These are phyloP conservation scores for Neofusicoccum ribis DNA, from an alignment of 2,329 filamentous ascomycete genomes.

Conservation along the genomic window DNA sequence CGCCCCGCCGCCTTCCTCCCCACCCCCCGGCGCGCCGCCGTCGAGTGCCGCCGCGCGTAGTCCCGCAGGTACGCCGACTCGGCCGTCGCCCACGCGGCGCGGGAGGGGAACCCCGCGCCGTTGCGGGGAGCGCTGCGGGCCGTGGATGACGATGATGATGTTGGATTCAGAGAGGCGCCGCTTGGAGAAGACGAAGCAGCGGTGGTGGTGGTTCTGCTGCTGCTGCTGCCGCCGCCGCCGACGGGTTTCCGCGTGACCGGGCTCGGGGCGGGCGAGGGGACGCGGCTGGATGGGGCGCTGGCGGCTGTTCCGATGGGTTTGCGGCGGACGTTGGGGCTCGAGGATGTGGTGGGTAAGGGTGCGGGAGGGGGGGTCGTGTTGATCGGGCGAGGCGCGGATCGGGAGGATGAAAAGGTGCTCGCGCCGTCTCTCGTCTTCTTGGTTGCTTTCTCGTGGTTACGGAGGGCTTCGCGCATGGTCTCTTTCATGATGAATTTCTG, in stretches of 20 bases:
- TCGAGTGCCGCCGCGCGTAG: background rate
- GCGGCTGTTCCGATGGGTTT: background rate
- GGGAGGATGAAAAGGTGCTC: too few relatives aligned
- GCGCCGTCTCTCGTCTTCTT: background rate
- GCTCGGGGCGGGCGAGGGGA: too few relatives aligned
- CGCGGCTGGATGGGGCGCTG: too few relatives aligned
- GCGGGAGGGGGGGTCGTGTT: background rate
- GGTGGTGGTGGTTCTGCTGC: background rate
- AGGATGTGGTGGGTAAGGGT: background rate
- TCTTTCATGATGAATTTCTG: background rate
- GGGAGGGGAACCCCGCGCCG: too few relatives aligned
- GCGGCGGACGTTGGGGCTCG: background rate
- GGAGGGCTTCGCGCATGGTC: conserved; percentile 1
- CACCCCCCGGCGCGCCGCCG: background rate
- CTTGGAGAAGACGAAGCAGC: background rate
- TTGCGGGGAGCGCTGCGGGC: too few relatives aligned
- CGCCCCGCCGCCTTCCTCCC: background rate
- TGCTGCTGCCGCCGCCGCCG: background rate
- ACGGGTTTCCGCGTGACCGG: background rate
- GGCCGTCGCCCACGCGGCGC: background rate
- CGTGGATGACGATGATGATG: too few relatives aligned
- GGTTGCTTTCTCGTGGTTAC: background rate
- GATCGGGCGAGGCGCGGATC: background rate
- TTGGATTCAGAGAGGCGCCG: background rate
- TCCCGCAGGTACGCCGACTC: background rate